Evolutionary conservation across 148 eudicot species (phyloP).

Genomic region (Heliamphora exappendiculata): DNA sequence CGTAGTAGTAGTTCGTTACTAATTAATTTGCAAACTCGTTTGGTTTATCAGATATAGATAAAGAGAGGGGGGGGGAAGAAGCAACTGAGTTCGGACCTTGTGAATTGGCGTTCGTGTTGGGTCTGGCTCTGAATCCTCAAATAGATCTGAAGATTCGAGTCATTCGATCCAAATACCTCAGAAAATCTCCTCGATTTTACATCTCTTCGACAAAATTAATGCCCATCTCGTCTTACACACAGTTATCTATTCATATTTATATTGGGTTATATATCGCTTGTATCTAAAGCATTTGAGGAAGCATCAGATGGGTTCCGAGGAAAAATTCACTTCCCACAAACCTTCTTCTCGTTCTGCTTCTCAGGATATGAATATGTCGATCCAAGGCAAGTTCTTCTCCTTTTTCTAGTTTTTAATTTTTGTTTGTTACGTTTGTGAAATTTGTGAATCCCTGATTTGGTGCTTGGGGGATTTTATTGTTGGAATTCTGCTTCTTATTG

Average conservation of each 20-base stretch:
- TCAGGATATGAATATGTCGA: slow-evolving; percentile 10
- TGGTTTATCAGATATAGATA: background rate
- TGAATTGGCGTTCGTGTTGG: background rate
- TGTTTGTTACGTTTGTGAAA: background rate
- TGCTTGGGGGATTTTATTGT: background rate
- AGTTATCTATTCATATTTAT: background rate
- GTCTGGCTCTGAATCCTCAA: background rate
- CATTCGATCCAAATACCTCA: background rate
- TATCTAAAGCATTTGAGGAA: background rate
- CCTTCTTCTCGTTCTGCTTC: slow-evolving; percentile 12
- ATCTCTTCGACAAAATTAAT: background rate
- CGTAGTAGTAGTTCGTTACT: too few species aligned
- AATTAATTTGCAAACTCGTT: too few species aligned
- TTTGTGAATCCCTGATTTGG: background rate
- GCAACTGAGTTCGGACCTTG: background rate
- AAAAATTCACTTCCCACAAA: slow-evolving; percentile 3
- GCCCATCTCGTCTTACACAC: background rate
- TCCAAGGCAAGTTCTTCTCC: slow-evolving; percentile 6
- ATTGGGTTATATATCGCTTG: background rate
- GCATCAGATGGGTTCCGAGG: slow-evolving; percentile 12
- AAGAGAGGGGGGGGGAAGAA: background rate
- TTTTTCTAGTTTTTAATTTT: background rate
- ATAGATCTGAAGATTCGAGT: background rate
- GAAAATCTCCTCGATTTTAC: background rate
- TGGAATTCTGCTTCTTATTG: background rate